phyloP scores from a whole-genome alignment of 73 alveolate species.

The Diophrys sp. region DNA sequence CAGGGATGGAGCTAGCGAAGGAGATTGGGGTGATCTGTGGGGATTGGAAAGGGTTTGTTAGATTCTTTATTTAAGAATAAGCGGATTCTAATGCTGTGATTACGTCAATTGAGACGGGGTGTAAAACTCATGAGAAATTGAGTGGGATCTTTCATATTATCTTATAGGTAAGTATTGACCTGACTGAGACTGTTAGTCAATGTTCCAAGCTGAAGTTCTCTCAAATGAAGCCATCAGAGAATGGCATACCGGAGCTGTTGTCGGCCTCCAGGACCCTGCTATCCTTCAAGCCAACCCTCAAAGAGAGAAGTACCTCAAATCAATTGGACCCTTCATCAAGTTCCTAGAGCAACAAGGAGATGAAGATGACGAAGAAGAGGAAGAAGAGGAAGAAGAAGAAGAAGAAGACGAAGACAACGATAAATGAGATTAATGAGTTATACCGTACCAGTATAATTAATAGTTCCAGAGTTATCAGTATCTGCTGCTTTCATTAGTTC shows the following conservation, averaged over 20 bases:
- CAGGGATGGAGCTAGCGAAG: conserved; percentile 8
- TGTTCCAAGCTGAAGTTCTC: conserved; percentile 3
- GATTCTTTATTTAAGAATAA: conserved; percentile 24
- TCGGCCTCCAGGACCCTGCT: too few species aligned
- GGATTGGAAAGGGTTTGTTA: conserved; percentile 19
- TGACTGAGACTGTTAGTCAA: too few species aligned
- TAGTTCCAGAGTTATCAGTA: conserved; percentile 51
- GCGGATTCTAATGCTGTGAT: conserved; percentile 17
- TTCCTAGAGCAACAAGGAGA: too few species aligned
- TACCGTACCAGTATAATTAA: conserved; percentile 42
- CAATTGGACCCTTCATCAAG: too few species aligned
- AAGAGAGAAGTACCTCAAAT: too few species aligned
- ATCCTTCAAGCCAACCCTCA: too few species aligned
- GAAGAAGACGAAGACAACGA: conserved; percentile 16
- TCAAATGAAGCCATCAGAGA: conserved; percentile 1
- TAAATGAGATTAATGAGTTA: too few species aligned
- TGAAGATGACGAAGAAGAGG: conserved; percentile 34
- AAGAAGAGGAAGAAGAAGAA: conserved; percentile 27
- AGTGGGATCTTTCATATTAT: conserved; percentile 29
- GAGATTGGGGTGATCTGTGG: not conserved
- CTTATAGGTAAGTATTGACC: too few species aligned
- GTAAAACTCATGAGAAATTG: conserved; percentile 11
- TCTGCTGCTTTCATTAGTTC: conserved; percentile 47
- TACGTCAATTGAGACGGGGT: conserved; percentile 16
- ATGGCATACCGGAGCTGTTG: too few species aligned